These are phyloP conservation scores for Eutypa lata DNA, from an alignment of 2,329 filamentous ascomycete species.

Conservation along the genomic window DNA sequence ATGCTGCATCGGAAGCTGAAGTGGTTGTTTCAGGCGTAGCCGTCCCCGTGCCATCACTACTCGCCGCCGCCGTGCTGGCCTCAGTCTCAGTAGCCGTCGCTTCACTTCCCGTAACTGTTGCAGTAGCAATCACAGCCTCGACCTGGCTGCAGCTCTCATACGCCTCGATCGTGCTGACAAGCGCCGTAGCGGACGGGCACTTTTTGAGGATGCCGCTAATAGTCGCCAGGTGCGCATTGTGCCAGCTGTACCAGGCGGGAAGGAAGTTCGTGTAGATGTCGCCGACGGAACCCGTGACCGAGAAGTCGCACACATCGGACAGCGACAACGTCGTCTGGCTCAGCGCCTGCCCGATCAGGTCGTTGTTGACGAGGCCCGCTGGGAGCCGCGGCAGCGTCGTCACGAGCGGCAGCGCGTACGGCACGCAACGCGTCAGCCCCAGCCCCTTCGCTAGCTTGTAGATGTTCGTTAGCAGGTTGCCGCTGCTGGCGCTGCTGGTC, in stretches of 20 bases:
- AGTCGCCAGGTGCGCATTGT: conserved; percentile 11
- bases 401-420: conserved; percentile 17
- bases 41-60: conserved; percentile 1
- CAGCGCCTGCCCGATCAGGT: conserved; percentile 19
- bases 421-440: conserved; percentile 16
- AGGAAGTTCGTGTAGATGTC: conserved; percentile 18
- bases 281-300: conserved; percentile 18
- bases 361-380: conserved; percentile 13
- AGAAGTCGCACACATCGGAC: conserved; percentile 21
- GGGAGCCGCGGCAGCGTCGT: conserved; percentile 20
- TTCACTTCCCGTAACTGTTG: not conserved
- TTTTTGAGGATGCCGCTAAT: conserved; percentile 14
- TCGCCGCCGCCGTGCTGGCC: not conserved
- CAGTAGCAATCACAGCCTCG: conserved; percentile 1
- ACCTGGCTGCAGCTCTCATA: conserved; percentile 12
- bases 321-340: conserved; percentile 20
- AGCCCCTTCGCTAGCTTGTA: conserved; percentile 15
- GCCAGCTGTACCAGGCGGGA: conserved; percentile 23
- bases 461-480: conserved; percentile 3
- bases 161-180: conserved; percentile 17
- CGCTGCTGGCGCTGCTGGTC: not conserved
- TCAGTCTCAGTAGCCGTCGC: not conserved
- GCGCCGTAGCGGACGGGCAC: conserved; percentile 12
- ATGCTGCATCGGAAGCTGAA: not conserved
- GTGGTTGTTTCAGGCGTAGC: not conserved